Conservation (phyloP, 2,329 filamentous ascomycete genomes). For the Epichloe glyceriae region DNA sequence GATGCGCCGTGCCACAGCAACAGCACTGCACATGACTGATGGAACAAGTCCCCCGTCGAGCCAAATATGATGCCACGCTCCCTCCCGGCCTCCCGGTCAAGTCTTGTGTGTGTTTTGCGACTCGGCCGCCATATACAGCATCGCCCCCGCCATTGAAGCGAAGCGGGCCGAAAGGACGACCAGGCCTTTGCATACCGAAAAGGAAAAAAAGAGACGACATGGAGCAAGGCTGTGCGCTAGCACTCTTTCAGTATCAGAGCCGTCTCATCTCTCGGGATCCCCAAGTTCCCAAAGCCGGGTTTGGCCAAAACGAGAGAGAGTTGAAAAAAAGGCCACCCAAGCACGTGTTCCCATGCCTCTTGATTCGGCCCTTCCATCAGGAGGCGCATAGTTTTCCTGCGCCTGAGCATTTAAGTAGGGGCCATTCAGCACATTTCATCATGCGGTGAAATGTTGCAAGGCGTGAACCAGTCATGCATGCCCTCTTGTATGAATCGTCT, state of each 20-base stretch:
- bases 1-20: background rate
- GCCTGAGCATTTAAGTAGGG: background rate
- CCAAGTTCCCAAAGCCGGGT: background rate
- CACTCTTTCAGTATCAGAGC: no score
- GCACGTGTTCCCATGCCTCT: conserved; percentile 3
- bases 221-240: background rate
- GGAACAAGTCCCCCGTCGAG: background rate
- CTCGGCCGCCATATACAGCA: background rate
- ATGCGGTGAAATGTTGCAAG: background rate
- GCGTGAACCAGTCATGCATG: background rate
- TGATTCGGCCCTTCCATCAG: conserved; percentile 9
- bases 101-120: background rate
- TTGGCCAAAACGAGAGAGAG: background rate
- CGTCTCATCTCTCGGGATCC: no score
- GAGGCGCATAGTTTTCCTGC: conserved; percentile 4
- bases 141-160: no score
- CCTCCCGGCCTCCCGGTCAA: background rate
- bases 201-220: background rate
- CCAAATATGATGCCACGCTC: background rate
- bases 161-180: background rate
- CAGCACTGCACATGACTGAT: background rate
- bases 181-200: background rate
- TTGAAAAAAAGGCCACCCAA: background rate
- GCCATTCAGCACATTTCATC: background rate
- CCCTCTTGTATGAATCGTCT: background rate